A percentile compares a stretch with the other conserved stretches of the same genome.
Evolutionary conservation across 345 rosid genomes (phyloP).

Genomic region (Heritiera fomes): DNA sequence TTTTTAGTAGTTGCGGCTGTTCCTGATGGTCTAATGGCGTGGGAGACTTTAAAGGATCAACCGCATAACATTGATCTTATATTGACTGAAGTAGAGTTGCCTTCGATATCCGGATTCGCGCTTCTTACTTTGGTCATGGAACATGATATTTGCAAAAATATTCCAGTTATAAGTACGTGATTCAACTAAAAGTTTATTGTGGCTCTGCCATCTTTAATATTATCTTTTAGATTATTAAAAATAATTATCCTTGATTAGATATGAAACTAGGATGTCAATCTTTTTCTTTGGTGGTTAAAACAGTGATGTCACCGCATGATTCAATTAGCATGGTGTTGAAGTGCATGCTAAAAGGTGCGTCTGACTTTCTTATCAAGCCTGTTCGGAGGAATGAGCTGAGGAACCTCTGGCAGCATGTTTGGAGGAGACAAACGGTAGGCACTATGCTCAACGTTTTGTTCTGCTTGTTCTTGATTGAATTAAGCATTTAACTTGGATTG

Average conservation of each 20-base stretch:
- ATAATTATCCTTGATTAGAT: background rate
- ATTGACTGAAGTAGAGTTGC: constrained; percentile 77
- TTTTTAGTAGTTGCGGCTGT: constrained; percentile 58
- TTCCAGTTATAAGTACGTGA: constrained; percentile 79
- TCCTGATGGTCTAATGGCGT: constrained; percentile 79
- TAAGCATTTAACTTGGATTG: constrained; percentile 10
- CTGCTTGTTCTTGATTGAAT: constrained; percentile 1
- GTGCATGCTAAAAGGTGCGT: constrained; percentile 83
- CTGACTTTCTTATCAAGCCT: constrained; percentile 77
- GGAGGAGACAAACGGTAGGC: constrained; percentile 59
- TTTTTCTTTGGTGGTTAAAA: background rate
- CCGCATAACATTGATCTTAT: constrained; percentile 59
- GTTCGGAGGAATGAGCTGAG: constrained; percentile 72
- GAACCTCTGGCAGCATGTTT: constrained; percentile 54
- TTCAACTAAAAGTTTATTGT: constrained; percentile 12
- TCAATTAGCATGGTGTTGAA: constrained; percentile 67
- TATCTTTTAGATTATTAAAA: background rate
- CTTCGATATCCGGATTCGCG: constrained; percentile 75
- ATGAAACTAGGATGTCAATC: constrained; percentile 2
- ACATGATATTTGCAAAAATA: constrained; percentile 70
- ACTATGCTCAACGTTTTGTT: constrained; percentile 4
- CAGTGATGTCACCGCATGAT: constrained; percentile 79
- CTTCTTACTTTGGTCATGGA: constrained; percentile 68
- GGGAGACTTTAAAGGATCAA: constrained; percentile 61
- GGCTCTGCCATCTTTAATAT: constrained; percentile 17